These are phyloP conservation scores for Microcyclosporella mali DNA, from an alignment of 2,329 filamentous ascomycete genomes.

Conservation along the genomic window DNA sequence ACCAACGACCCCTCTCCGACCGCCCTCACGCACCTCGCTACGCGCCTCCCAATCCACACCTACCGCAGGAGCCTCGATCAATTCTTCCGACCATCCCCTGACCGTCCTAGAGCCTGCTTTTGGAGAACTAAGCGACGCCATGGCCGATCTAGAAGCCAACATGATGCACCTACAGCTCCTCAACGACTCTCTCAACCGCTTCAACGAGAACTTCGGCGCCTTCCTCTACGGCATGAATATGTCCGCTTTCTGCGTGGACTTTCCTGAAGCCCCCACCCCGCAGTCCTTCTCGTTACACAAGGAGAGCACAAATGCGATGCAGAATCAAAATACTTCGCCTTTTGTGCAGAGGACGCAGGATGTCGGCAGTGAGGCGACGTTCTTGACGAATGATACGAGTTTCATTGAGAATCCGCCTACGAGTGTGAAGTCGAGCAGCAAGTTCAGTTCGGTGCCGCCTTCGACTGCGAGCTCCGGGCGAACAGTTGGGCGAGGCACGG, in stretches of 20 bases:
- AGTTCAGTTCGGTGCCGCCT: slow-evolving; percentile 18
- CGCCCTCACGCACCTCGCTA: slow-evolving; percentile 82
- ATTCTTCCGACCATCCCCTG: slow-evolving; percentile 60
- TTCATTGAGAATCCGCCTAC: slow-evolving; percentile 67
- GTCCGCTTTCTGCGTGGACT: slow-evolving; percentile 98
- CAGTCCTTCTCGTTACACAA: slow-evolving; percentile 71
- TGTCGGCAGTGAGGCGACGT: slow-evolving; percentile 66
- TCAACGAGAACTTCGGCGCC: slow-evolving; percentile 91
- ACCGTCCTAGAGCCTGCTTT: slow-evolving; percentile 83
- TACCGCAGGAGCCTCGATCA: slow-evolving; percentile 24
- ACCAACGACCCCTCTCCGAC: slow-evolving; percentile 85
- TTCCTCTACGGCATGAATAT: slow-evolving; percentile 97
- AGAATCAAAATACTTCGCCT: slow-evolving; percentile 15
- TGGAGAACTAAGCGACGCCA: slow-evolving; percentile 84
- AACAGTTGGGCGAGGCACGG: slow-evolving; percentile 10
- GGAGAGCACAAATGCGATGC: slow-evolving; percentile 19
- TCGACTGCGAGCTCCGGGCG: slow-evolving; percentile 20
- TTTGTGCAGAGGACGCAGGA: slow-evolving; percentile 15
- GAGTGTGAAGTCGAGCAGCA: slow-evolving; percentile 43
- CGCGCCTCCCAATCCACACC: slow-evolving; percentile 61
- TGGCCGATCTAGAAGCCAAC: slow-evolving; percentile 94
- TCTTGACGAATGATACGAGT: slow-evolving; percentile 86
- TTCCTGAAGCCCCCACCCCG: slow-evolving; percentile 77
- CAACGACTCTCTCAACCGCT: slow-evolving; percentile 87
- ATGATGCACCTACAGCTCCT: slow-evolving; percentile 96